Conservation (phyloP, 1,139 yeast genomes). For the Suhomyces guaymorum region DNA sequence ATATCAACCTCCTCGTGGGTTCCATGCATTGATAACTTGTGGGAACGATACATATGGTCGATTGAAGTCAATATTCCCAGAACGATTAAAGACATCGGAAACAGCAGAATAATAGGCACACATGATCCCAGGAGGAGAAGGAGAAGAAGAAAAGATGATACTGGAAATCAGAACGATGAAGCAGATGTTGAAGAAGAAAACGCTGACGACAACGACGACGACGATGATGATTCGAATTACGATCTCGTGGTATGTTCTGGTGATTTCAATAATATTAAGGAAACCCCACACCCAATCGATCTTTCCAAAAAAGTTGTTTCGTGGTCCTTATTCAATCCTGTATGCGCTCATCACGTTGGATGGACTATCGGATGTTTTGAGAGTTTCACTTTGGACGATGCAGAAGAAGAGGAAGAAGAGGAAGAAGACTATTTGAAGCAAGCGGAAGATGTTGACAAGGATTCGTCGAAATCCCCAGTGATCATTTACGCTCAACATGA, state of each 20-base stretch:
- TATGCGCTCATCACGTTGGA: constrained; percentile 94
- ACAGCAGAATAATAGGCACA: constrained; percentile 44
- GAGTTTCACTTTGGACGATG: constrained; percentile 48
- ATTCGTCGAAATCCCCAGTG: constrained; percentile 49
- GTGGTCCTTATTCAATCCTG: constrained; percentile 82
- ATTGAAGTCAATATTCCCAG: constrained; percentile 80
- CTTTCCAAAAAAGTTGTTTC: constrained; percentile 71
- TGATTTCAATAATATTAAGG: constrained; percentile 56
- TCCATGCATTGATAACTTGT: constrained; percentile 87
- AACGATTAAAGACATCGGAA: constrained; percentile 71
- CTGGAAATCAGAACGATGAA: constrained; percentile 9
- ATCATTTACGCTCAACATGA: constrained; percentile 60
- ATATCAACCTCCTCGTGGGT: constrained; percentile 93
- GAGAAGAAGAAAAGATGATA: constrained; percentile 10
- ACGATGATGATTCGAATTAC: constrained; percentile 50
- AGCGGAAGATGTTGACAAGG: constrained; percentile 36
- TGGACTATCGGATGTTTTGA: constrained; percentile 93
- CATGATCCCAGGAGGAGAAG: constrained; percentile 20
- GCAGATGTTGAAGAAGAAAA: constrained; percentile 11
- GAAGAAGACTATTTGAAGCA: constrained; percentile 43
- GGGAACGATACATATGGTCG: constrained; percentile 94
- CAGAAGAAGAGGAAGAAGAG: constrained; percentile 41
- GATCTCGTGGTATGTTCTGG: constrained; percentile 78
- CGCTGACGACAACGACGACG: constrained; percentile 40
- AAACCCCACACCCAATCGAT: constrained; percentile 55